Percentiles rank a stretch among this genome's conserved stretches.
Conservation (phyloP, 2,329 filamentous ascomycete genomes). For the Arthroderma sp. region DNA sequence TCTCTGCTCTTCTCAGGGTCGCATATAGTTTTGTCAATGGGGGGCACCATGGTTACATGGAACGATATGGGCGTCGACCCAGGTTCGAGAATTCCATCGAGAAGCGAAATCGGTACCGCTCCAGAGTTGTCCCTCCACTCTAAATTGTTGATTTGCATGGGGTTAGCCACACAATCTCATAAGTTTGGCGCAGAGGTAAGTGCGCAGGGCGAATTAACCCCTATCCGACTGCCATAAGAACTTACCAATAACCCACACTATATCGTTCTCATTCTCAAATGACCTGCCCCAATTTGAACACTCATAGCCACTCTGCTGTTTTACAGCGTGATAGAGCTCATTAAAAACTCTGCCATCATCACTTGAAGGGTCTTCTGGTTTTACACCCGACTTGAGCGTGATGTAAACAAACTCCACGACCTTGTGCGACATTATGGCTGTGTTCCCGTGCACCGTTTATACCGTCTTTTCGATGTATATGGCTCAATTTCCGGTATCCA, state of each 20-base stretch:
- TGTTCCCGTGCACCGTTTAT: not conserved
- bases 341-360: constrained; percentile 21
- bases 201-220: no score
- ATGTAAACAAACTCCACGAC: constrained; percentile 27
- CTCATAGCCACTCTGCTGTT: constrained; percentile 22
- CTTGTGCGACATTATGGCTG: not conserved
- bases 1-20: constrained; percentile 11
- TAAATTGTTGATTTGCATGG: not conserved
- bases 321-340: constrained; percentile 16
- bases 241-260: constrained; percentile 27
- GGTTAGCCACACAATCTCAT: not conserved
- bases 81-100: constrained; percentile 1
- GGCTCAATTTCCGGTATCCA: no score
- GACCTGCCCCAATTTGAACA: constrained; percentile 26
- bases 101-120: constrained; percentile 1
- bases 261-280: constrained; percentile 21
- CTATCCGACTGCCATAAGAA: no score
- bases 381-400: constrained; percentile 23
- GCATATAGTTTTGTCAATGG: constrained; percentile 7
- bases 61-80: constrained; percentile 8
- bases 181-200: no score
- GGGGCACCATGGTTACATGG: constrained; percentile 20
- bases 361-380: constrained; percentile 24
- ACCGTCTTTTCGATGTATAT: not conserved
- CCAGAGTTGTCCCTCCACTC: constrained; percentile 8